These are phyloP conservation scores for Vanrija sp. DNA, from an alignment of 1,284 basidiomycete genomes.

Conservation along the genomic window DNA sequence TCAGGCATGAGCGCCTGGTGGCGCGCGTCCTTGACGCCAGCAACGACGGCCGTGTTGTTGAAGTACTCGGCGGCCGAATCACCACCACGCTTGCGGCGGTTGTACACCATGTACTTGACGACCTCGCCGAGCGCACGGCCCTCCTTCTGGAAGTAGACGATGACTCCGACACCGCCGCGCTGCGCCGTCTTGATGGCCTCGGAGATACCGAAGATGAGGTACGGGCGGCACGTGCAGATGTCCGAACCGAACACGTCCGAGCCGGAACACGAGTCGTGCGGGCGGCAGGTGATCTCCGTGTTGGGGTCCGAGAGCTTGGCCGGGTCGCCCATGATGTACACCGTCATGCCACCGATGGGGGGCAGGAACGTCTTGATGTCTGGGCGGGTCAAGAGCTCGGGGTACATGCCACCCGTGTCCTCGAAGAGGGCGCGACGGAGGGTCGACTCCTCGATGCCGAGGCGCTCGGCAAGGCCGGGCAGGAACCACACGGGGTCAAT, in stretches of 20 bases:
- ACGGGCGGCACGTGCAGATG: slow-evolving; percentile 89
- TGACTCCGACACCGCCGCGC: slow-evolving; percentile 81
- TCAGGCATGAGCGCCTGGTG: slow-evolving; percentile 97
- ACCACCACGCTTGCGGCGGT: slow-evolving; percentile 87
- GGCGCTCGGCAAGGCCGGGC: slow-evolving; percentile 84
- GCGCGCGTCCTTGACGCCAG: slow-evolving; percentile 92
- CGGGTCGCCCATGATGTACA: slow-evolving; percentile 88
- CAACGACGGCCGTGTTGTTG: slow-evolving; percentile 85
- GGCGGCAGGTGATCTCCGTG: slow-evolving; percentile 84
- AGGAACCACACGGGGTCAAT: slow-evolving; percentile 93
- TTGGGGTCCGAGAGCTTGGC: slow-evolving; percentile 70
- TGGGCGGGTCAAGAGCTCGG: slow-evolving; percentile 88
- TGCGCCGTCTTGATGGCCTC: slow-evolving; percentile 86
- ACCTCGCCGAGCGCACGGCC: slow-evolving; percentile 89
- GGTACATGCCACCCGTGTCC: slow-evolving; percentile 90
- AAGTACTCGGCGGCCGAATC: slow-evolving; percentile 93
- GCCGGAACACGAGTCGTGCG: slow-evolving; percentile 84
- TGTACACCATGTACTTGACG: slow-evolving; percentile 74
- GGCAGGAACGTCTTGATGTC: slow-evolving; percentile 95
- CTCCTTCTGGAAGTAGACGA: slow-evolving; percentile 86
- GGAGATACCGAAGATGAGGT: slow-evolving; percentile 87
- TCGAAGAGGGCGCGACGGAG: slow-evolving; percentile 79
- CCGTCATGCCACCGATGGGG: slow-evolving; percentile 85
- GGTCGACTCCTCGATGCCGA: slow-evolving; percentile 78
- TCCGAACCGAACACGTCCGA: slow-evolving; percentile 59